Evolutionary conservation across 441 rosid species (phyloP), one percentile per base, ranked within the genome.

Genomic region (Erodium chrysanthum): DNA sequence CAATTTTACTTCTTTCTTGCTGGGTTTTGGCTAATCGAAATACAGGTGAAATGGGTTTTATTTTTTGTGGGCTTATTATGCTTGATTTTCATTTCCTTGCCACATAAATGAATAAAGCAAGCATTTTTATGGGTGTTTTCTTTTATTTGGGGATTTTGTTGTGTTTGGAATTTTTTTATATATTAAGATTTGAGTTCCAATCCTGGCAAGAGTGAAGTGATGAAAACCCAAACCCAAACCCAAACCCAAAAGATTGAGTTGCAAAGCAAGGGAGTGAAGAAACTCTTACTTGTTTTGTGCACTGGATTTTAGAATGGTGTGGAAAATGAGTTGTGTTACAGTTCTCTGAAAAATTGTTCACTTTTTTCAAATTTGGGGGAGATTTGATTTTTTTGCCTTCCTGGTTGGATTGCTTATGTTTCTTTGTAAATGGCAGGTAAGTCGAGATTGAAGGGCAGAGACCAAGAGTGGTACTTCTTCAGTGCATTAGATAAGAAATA

Each of bases 391-490:
- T 64, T 27, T 15, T 54, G 17, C 0, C 35, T 31, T n/a, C 40
- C 31, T 33, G 7, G 18, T 68, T 20, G 12, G 44, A n/a, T 15
- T 44, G 44, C 15, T 37, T 17, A 23, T 56, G 14, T 9, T 64
- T 60, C 1, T 52, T 22, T 14, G 46, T 71, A 18, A 17, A 52
- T 84, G 76, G 71, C 74, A 93, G 98, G 74, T 68, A 85, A 78
- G 76, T 78, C 96, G 7, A 82, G 83, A 70, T 80, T 93, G 83
- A 93, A 86, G 74, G 88, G 87, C 52, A 79, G 96, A 44, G 97
- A 93, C 79, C 97, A 89, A 65, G 98, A 93, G 48, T 93, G 96
- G 95, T 93, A 90, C 85, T 90, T 90, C 76, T 93, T 77, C 66
- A 83, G 95, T 70, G 85, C 87, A 9, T 68, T 90, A 77, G 98